Evolutionary conservation across 1,284 basidiomycete genomes (phyloP), one percentile per base, ranked within the genome.

Genomic region (Microstroma glucosiphilum): DNA sequence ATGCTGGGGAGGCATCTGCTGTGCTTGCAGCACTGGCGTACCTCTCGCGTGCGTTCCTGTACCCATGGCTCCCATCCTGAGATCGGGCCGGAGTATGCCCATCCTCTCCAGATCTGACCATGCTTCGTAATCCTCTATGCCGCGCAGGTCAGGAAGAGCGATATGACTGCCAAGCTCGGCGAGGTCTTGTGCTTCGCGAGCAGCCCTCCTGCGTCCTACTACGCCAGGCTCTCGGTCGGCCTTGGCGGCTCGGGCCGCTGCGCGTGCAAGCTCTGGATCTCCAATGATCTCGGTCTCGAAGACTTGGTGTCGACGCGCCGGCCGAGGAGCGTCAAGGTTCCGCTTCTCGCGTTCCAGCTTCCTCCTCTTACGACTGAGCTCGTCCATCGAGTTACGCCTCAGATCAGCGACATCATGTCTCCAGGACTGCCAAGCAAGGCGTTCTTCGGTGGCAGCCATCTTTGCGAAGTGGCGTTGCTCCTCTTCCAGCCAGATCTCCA

Each of bases 311-410:
- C 70, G 66, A 40, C 71, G 75, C 57, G 54, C 80, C 59, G 88
- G 87, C 41, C 84, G 85, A 17, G 89, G 88, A n/a, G 86, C 83
- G 70, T 92, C 90, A 1, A 86, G 69, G 0, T 84, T 82, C 60
- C 90, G 83, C 67, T 89, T 85, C 62, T 92, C 91, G 61, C 91
- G 83, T 75, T 93, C 91, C 30, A 93, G 79, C 59, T 84, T 84
- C 46, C 91, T 83, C 58, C 89, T 83, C 78, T 92, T 91, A 64
- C 89, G 83, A 69, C 89, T 90, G 15, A 87, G 85, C 68, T 92
- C 90, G 0, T 90, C 85, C 59, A 91, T 86, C 87, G 91, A 88
- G 17, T 87, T 85, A 0, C 84, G 87, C 68, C 91, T 88, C n/a
- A 92, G 80, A 55, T 88, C 86, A 69, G 88, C 87, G 60, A 86